Evolutionary conservation across 2,329 filamentous ascomycete species (phyloP).

Genomic region (Penicillium decumbens): DNA sequence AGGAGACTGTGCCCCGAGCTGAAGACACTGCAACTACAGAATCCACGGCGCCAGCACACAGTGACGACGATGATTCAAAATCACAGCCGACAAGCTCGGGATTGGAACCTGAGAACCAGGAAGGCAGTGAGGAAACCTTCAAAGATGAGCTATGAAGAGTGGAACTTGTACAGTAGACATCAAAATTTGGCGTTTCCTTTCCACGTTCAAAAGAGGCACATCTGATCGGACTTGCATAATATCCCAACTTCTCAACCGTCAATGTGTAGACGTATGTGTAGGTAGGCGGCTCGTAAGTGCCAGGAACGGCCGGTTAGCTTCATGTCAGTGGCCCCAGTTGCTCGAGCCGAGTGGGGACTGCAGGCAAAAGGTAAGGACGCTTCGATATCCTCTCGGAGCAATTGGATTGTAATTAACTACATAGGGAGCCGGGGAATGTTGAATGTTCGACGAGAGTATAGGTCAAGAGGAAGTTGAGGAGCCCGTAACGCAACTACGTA

Average conservation of each 20-base stretch:
- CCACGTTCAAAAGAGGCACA: not conserved
- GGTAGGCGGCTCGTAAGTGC: not conserved
- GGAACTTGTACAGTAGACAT: conserved; percentile 11
- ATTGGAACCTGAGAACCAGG: conserved; percentile 6
- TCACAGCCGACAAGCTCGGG: not conserved
- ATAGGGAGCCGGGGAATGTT: not conserved
- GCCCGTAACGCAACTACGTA: conserved; percentile 15
- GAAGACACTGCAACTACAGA: conserved; percentile 23
- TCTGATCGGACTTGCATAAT: not conserved
- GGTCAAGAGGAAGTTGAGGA: not conserved
- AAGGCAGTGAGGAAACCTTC: conserved; percentile 39
- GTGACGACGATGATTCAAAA: conserved; percentile 7
- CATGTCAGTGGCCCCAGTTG: conserved; percentile 22
- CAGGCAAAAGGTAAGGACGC: not conserved
- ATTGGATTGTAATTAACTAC: not conserved
- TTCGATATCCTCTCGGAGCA: not conserved
- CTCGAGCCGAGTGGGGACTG: conserved; percentile 17
- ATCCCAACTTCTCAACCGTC: not conserved
- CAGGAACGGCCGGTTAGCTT: conserved; percentile 19
- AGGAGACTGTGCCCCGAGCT: conserved; percentile 12
- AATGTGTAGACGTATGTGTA: not conserved
- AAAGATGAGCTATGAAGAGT: conserved; percentile 36
- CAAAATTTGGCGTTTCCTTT: conserved; percentile 9
- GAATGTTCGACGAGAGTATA: not conserved
- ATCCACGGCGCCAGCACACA: conserved; percentile 17